Evolutionary conservation across 177 flowering plant species (phyloP), one percentile per base, ranked within the genome.

Genomic region (Vitis hybrid): DNA sequence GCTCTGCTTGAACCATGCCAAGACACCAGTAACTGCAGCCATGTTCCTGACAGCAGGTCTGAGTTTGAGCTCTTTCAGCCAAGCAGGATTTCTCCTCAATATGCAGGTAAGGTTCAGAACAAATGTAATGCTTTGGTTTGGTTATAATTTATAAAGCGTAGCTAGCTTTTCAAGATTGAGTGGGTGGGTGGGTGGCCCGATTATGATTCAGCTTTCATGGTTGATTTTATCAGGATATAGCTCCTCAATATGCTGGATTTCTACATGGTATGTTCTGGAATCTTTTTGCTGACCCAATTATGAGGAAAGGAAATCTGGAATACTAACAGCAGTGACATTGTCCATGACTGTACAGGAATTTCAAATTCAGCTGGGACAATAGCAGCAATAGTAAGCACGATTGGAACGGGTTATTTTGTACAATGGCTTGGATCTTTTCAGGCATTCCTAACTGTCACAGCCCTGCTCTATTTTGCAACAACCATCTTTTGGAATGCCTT

Each of bases 381-480:
- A 53, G 99, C 95, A 10, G 99, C 98, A 6, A 95, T 95, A 69
- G 69, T 91, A 69, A 95, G 99, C 81, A 95, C 98, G 10, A 89
- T 93, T 33, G 97, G 98, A 55, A 89, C 99, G 0, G 99, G 98
- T 19, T 90, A 88, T 74, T 95, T 95, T 72, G 98, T 95, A 13
- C 90, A 95, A 53, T 93, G 99, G 98, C 77, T 93, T 33, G 99
- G 99, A 71, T 95, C 99, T 2, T 95, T 95, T 67, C 96, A 93
- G 66, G 97, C 99, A 28, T 95, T 95, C 81, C 78, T 95, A 59
- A 88, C 90, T 0, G 77, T 93, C 68, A 95, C 99, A 12, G 93
- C 98, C 0, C 79, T 67, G 13, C 90, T 95, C 17, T 95, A 95
- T 68, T 92, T 93, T 69, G 69, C 74, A 19, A 58, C 97, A n/a